Evolutionary conservation across 2,329 filamentous ascomycete genomes (phyloP).

Genomic region (Xylariaceae sp.): DNA sequence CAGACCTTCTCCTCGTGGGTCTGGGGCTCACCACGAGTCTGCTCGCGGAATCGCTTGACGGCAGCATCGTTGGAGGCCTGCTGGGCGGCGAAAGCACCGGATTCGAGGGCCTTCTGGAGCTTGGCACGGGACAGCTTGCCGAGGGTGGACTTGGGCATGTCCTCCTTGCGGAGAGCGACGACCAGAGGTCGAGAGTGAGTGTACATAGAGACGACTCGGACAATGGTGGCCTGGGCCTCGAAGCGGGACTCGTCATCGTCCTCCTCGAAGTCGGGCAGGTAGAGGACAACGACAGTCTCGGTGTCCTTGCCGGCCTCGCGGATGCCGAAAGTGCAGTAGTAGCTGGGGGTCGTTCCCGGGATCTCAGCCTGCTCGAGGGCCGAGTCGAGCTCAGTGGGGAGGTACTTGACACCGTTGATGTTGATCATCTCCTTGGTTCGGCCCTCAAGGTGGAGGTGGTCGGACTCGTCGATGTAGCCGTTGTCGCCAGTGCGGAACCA

Average conservation of each 20-base stretch:
- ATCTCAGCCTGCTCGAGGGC: constrained; percentile 31
- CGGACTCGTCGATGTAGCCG: constrained; percentile 7
- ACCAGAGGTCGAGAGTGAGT: not conserved
- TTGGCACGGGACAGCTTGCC: constrained; percentile 33
- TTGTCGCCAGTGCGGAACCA: constrained; percentile 40
- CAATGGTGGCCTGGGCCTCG: not conserved
- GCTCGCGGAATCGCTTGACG: too few relatives aligned
- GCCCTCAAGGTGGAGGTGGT: constrained; percentile 32
- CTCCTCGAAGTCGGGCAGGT: not conserved
- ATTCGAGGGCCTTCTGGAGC: constrained; percentile 21
- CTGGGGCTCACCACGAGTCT: too few relatives aligned
- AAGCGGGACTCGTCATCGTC: too few relatives aligned
- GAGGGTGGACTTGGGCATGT: constrained; percentile 27
- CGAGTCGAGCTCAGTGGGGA: constrained; percentile 32
- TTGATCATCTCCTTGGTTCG: constrained; percentile 39
- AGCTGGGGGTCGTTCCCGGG: constrained; percentile 11
- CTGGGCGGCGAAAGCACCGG: constrained; percentile 11
- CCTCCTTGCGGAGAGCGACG: not conserved
- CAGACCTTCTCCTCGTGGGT: too few relatives aligned
- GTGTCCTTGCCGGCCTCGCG: not conserved
- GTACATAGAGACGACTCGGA: not conserved
- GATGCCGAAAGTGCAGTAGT: not conserved
- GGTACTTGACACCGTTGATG: constrained; percentile 42
- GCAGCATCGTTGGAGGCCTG: too few relatives aligned
- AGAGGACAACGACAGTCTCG: constrained; percentile 1